A percentile compares a stretch with the other conserved stretches of the same genome.
Evolutionary conservation across 441 rosid genomes (phyloP).

Genomic region (Sinapis alba): DNA sequence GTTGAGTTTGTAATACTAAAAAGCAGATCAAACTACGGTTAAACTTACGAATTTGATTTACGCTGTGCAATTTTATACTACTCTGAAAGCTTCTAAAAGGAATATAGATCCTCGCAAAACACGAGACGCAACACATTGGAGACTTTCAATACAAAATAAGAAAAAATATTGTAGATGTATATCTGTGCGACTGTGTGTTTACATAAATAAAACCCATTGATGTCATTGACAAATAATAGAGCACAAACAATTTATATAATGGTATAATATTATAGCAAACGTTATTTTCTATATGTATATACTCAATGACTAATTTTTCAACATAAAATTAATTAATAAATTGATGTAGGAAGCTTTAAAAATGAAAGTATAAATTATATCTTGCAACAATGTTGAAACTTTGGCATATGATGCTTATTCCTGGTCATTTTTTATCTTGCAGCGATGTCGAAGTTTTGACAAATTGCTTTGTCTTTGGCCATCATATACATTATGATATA

Average conservation of each 20-base stretch:
- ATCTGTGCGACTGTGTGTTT: not conserved
- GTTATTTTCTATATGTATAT: not conserved
- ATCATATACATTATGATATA: not conserved
- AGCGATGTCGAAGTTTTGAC: conserved; percentile 28
- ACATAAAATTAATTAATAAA: not conserved
- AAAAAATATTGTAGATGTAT: not conserved
- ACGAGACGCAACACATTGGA: conserved; percentile 15
- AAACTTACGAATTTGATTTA: not conserved
- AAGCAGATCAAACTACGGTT: too few species aligned
- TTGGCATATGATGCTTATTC: conserved; percentile 1
- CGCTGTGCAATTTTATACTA: not conserved
- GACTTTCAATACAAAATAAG: conserved; percentile 1
- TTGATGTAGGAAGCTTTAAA: not conserved
- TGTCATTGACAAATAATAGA: conserved; percentile 26
- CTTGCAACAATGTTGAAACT: conserved; percentile 4
- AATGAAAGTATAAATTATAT: not conserved
- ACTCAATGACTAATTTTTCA: not conserved
- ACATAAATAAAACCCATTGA: not conserved
- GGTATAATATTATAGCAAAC: not conserved
- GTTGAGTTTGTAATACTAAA: not conserved
- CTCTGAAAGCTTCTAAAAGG: conserved; percentile 1
- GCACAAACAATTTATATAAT: not conserved
- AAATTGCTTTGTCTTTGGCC: conserved; percentile 2
- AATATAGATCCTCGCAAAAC: conserved; percentile 22
- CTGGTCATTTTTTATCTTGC: conserved; percentile 13